Base-by-base conservation (phyloP, 2,329 filamentous ascomycete genomes). In the Colletotrichum paranaense region DNA sequence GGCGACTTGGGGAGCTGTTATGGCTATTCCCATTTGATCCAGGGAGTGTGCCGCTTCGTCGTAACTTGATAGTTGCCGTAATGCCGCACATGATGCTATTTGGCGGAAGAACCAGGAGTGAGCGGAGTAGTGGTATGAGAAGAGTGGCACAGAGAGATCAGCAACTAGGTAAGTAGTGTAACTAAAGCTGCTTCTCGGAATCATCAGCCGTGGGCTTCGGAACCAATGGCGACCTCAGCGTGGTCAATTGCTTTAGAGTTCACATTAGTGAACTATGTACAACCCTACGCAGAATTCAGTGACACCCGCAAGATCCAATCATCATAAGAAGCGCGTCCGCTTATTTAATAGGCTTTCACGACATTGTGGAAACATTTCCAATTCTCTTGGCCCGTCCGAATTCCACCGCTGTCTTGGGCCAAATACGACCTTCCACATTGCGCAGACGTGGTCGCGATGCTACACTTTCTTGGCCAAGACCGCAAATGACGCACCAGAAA, bases 41-140 rank as follows among this genome's bases (percentile, higher is more conserved):
- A 2, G 53, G 8, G 11, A 11, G 16, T 12, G 38, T 22, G 6
- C 3, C 14, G 5, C 49, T 22, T 38, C 67, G 19, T 35, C 12
- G 53, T 9, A 73, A 60, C 28, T 14, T 42, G 26, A 73, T 24
- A 14, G 49, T 58, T 3, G 71, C 71, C 19, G 71, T 73, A 16
- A 73, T 73, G 62, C 71, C 71, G 49, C 71, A 73, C 71, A 73
- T 73, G 19, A 1, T n/a, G 26, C 14, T 28, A 26, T 16, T 16
- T n/a, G 24, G 53, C 22, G n/a, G 56, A 4, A 9, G 53, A 28
- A n/a, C 19, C 5, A 5, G 24, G 16, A 24, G 49, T 28, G 22
- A 38, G n/a, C 35, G 28, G 16, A 4, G 24, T 38, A 16, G 7
- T 1, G 19, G 38, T 9, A 22, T n/a, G 42, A 8, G 16, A 49